phyloP scores from a whole-genome alignment of 1,284 basidiomycete species.

The Cutaneotrichosporon cavernicola region DNA sequence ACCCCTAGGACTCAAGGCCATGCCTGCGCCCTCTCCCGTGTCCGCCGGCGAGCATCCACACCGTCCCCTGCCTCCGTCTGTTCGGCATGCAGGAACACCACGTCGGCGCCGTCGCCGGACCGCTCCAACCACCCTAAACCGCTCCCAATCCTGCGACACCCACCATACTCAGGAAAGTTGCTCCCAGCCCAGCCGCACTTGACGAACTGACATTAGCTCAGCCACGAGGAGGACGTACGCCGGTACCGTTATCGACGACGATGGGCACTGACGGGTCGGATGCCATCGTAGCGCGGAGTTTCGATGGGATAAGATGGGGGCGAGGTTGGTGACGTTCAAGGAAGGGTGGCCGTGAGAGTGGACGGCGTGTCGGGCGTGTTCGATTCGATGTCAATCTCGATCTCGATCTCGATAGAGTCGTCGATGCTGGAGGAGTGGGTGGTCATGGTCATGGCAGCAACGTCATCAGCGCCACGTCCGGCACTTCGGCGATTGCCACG shows the following conservation, averaged over 20 bases:
- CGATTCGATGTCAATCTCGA: conserved; percentile 1
- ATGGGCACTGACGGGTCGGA: conserved; percentile 59
- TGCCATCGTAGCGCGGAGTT: conserved; percentile 24
- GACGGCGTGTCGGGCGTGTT: background rate
- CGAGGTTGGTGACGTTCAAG: background rate
- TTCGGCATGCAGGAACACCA: no score
- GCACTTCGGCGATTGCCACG: conserved; percentile 3
- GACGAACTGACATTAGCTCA: conserved; percentile 68
- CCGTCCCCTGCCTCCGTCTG: background rate
- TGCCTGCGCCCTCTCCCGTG: background rate
- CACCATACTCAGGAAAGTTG: conserved; percentile 97
- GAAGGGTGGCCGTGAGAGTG: background rate
- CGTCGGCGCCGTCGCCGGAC: background rate
- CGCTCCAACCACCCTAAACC: background rate
- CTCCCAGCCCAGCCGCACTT: conserved; percentile 98
- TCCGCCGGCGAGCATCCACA: background rate
- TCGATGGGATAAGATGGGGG: background rate
- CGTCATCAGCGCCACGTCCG: conserved; percentile 8
- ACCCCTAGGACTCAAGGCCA: background rate
- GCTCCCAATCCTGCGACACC: conserved; percentile 30
- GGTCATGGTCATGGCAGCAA: background rate
- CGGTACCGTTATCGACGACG: conserved; percentile 97
- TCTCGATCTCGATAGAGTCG: background rate
- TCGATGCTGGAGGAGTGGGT: background rate
- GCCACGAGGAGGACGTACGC: conserved; percentile 61